Conservation (phyloP, 176 grass and related monocot genomes). For the Zizania latifolia region DNA sequence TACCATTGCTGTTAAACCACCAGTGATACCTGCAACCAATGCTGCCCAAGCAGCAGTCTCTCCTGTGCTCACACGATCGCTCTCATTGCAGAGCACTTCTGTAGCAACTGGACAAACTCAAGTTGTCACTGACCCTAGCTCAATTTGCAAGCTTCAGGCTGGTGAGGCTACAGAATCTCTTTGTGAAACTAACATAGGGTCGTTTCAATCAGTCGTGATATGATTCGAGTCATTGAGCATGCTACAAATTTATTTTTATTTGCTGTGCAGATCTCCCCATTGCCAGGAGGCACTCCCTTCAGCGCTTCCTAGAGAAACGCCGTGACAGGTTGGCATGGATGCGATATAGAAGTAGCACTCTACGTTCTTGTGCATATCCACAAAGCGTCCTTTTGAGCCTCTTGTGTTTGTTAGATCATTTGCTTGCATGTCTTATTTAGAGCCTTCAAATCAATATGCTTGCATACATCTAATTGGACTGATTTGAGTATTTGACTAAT, state of each 20-base stretch:
- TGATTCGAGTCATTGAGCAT: neutral
- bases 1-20: constrained; percentile 30
- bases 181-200: neutral
- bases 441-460: neutral
- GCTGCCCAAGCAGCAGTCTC: constrained; percentile 18
- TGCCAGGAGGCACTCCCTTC: constrained; percentile 92
- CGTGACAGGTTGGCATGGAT: constrained; percentile 69
- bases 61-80: constrained; percentile 58
- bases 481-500: neutral
- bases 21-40: constrained; percentile 13
- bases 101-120: constrained; percentile 46
- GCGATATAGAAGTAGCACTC: neutral
- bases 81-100: constrained; percentile 78
- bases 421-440: neutral
- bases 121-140: constrained; percentile 34
- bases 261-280: constrained; percentile 65
- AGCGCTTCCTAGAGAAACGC: constrained; percentile 89
- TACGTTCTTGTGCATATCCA: neutral
- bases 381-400: no score
- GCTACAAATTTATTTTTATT: neutral
- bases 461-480: neutral
- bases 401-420: neutral
- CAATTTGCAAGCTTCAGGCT: constrained; percentile 81
- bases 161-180: constrained; percentile 39
- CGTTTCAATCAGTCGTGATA: neutral